Evolutionary conservation across 768 basidiomycete genomes (phyloP).

Genomic region (Lactarius psammicola): DNA sequence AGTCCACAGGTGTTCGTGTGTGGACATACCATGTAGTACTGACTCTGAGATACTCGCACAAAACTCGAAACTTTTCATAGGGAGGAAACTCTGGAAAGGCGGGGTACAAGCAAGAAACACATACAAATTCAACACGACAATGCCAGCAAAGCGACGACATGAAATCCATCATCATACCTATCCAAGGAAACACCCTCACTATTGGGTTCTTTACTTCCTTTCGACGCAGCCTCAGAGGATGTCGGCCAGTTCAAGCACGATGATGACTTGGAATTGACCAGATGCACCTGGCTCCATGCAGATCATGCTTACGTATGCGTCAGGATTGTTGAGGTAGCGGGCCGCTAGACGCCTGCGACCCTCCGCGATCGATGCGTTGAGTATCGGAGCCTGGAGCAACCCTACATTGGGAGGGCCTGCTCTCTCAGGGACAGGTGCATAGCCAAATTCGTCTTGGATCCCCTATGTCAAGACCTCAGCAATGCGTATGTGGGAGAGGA

Average conservation of each 20-base stretch:
- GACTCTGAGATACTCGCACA: no score
- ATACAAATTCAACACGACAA: background rate
- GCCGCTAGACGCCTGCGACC: constrained; percentile 2
- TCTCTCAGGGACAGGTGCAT: background rate
- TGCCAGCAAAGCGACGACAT: background rate
- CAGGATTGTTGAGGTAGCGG: constrained; percentile 8
- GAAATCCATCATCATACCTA: background rate
- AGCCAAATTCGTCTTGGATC: no score
- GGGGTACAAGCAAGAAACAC: no score
- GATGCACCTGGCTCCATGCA: background rate
- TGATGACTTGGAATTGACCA: constrained; percentile 4
- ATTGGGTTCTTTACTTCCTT: background rate
- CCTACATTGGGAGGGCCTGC: background rate
- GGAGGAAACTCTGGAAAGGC: no score
- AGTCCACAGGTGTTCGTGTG: no score
- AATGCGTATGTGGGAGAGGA: background rate
- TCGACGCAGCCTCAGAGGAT: background rate
- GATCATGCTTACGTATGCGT: background rate
- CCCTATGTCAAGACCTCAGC: background rate
- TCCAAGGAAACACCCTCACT: no score
- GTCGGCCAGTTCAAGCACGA: background rate
- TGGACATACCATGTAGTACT: no score
- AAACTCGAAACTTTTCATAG: no score
- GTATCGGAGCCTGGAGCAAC: background rate
- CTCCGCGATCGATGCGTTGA: background rate